Conservation (phyloP, 1,284 basidiomycete genomes). For the Pseudozyma tsukubaensis region DNA sequence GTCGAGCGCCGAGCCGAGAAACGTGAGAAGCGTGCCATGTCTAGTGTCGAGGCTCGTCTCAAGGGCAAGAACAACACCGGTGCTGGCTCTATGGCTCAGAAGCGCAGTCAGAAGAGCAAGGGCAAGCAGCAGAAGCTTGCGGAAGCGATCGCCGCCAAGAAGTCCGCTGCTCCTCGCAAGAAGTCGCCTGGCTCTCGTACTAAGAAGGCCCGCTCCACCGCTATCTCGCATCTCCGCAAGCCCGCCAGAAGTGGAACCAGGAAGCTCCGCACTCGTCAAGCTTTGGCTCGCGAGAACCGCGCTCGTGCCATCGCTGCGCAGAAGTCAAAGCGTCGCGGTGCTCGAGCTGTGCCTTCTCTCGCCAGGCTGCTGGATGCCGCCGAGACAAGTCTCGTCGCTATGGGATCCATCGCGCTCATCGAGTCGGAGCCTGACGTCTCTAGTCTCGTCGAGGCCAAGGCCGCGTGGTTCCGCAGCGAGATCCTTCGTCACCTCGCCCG, state of each 20-base stretch:
- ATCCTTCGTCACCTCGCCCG: conserved; percentile 59
- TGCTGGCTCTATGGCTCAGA: conserved; percentile 14
- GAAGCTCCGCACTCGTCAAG: conserved; percentile 34
- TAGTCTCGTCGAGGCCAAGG: conserved; percentile 65
- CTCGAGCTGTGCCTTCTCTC: conserved; percentile 63
- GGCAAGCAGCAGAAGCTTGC: conserved; percentile 39
- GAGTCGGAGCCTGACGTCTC: conserved; percentile 66
- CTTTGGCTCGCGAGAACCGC: conserved; percentile 35
- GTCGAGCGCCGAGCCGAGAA: conserved; percentile 59
- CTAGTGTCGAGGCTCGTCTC: conserved; percentile 45
- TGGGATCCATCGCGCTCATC: conserved; percentile 60
- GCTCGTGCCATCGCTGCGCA: conserved; percentile 42
- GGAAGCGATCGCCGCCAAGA: conserved; percentile 22
- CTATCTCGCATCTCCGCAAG: conserved; percentile 29
- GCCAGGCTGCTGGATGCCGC: conserved; percentile 62
- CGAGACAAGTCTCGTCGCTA: conserved; percentile 58
- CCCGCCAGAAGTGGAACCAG: conserved; percentile 59
- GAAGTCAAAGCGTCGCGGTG: conserved; percentile 52
- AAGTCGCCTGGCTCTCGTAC: conserved; percentile 45
- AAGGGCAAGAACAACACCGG: conserved; percentile 16
- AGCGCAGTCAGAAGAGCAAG: conserved; percentile 34
- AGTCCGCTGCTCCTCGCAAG: conserved; percentile 32
- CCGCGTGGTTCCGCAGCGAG: conserved; percentile 63
- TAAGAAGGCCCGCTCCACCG: conserved; percentile 30
- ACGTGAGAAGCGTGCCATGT: conserved; percentile 58